phyloP scores from a whole-genome alignment of 176 grass and related monocot species.

The Aegilops speltoides region DNA sequence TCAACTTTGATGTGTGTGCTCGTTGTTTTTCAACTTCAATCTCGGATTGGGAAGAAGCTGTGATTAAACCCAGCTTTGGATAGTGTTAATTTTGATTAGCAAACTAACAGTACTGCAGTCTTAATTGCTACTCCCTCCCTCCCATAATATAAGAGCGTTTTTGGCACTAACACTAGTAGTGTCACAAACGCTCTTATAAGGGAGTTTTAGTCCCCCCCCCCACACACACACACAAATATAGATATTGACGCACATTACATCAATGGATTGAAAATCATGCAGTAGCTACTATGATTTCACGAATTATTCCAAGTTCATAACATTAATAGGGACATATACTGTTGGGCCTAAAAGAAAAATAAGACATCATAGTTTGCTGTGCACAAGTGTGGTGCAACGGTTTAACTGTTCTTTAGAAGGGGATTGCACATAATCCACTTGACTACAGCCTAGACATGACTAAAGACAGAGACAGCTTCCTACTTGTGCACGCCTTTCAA shows the following conservation, averaged over 20 bases:
- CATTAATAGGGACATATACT: not conserved
- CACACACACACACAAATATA: not conserved
- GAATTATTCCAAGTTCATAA: not conserved
- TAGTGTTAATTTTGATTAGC: not conserved
- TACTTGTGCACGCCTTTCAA: not conserved
- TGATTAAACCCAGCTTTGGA: not conserved
- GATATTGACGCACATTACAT: not conserved
- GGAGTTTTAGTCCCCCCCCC: no score
- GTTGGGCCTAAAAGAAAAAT: slow-evolving; percentile 8
- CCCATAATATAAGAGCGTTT: no score
- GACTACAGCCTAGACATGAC: not conserved
- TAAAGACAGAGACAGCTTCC: not conserved
- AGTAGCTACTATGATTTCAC: not conserved
- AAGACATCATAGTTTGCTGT: not conserved
- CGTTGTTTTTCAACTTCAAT: not conserved
- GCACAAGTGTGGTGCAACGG: not conserved
- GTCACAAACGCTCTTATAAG: no score
- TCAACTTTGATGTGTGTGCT: not conserved
- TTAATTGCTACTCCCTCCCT: not conserved
- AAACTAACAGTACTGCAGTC: not conserved
- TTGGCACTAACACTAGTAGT: no score
- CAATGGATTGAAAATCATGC: not conserved
- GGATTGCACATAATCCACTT: not conserved
- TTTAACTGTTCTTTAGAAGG: slow-evolving; percentile 11
- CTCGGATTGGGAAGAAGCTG: not conserved